Percentiles rank a stretch among this genome's conserved stretches.
These are phyloP conservation scores for Sonneratia alba DNA, from an alignment of 345 rosid species.

Conservation along the genomic window DNA sequence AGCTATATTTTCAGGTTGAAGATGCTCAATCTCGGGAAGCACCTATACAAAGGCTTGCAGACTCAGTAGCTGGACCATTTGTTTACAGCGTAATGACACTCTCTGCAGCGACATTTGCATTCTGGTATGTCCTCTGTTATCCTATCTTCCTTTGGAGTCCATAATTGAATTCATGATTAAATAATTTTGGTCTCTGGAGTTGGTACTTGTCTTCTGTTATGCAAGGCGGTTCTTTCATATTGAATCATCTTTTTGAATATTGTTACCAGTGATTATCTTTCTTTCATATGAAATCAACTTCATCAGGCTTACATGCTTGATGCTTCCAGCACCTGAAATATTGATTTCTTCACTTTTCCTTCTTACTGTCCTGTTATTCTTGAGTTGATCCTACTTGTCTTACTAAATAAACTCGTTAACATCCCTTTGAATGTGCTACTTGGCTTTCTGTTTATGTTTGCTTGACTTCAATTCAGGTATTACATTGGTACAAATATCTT, in stretches of 20 bases:
- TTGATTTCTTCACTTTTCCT: not conserved
- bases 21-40: constrained; percentile 96
- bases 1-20: constrained; percentile 58
- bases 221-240: not conserved
- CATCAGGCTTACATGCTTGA: not conserved
- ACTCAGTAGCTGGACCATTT: constrained; percentile 92
- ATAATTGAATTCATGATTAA: not conserved
- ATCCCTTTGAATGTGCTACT: not conserved
- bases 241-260: not conserved
- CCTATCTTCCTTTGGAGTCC: not conserved
- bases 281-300: not conserved
- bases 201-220: not conserved
- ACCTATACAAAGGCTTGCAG: constrained; percentile 92
- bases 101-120: constrained; percentile 82
- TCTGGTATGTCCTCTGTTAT: constrained; percentile 49
- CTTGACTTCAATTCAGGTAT: constrained; percentile 45
- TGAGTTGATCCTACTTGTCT: not conserved
- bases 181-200: not conserved
- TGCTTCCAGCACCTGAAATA: not conserved
- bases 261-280: not conserved
- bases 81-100: constrained; percentile 73
- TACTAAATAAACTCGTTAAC: not conserved
- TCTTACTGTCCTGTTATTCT: not conserved
- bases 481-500: constrained; percentile 70
- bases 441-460: not conserved